Base-by-base conservation (phyloP, 2,329 filamentous ascomycete species). In the Xylaria polymorpha region DNA sequence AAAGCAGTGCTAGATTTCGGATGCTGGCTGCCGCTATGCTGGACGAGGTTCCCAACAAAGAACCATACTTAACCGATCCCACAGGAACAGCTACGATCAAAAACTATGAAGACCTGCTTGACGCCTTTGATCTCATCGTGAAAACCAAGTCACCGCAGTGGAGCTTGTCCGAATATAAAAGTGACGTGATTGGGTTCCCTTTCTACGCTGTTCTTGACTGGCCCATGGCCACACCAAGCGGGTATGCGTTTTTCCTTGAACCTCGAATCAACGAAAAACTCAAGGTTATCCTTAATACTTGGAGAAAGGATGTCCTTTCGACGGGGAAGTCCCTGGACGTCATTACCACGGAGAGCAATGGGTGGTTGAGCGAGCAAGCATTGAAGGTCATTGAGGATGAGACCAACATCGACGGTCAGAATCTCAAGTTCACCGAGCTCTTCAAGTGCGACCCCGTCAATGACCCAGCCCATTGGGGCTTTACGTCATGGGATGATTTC, bases 161-260 rank as follows among this genome's bases (percentile, higher is more conserved):
- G 59, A 61, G 59, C 18, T n/a, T 61, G 7, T 25, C 46, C 14
- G 59, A 61, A 41, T 61, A 29, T 43, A 41, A 61, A 29, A 22
- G 35, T 14, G 46, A 22, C 20, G n/a, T 53, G 46, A 61, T 63
- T n/a, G 60, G 50, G n/a, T 63, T 55, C 25, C 60, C 60, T 32
- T 55, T 63, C 22, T 46, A 44, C 7, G 60, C 50, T 35, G 41
- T 63, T 29, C 60, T 63, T 12, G 60, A 63, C 48, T 56, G 60
- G 60, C 60, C 60, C 6, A 63, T 63, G 60, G 48, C 48, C 25
- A 63, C 60, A 4, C 48, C 48, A 14, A 55, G 48, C 25, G 60
- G 60, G 18, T 63, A 63, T 46, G 37, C 50, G 22, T 63, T 63
- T n/a, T 63, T 63, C 14, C 60, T 63, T 25, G 50, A 55, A 20